These are phyloP conservation scores for Candida krabiensis DNA, from an alignment of 805 yeast genomes.

Conservation along the genomic window DNA sequence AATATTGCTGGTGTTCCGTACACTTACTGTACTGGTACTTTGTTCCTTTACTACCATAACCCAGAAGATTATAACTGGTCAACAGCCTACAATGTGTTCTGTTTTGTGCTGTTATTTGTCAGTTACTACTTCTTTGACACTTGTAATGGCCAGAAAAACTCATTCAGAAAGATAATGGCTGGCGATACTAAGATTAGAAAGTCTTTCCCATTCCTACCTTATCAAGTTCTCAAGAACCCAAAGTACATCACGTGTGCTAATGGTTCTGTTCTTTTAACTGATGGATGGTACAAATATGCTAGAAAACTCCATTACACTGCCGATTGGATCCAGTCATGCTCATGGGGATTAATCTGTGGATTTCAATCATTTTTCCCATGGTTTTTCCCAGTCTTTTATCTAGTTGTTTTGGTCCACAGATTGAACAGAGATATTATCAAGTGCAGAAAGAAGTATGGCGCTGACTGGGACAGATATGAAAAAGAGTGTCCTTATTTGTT, in stretches of 20 bases:
- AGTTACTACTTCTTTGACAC: slow-evolving; percentile 96
- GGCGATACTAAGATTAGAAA: slow-evolving; percentile 79
- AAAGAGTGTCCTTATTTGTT: slow-evolving; percentile 88
- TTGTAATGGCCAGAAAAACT: slow-evolving; percentile 90
- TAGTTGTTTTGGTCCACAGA: slow-evolving; percentile 84
- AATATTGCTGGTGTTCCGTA: slow-evolving; percentile 98
- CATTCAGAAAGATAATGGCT: slow-evolving; percentile 79
- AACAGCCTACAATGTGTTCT: slow-evolving; percentile 51
- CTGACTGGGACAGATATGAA: slow-evolving; percentile 86
- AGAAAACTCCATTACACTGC: slow-evolving; percentile 96
- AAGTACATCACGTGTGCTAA: slow-evolving; percentile 78
- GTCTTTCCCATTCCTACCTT: slow-evolving; percentile 91
- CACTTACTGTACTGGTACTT: slow-evolving; percentile 93
- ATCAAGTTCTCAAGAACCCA: slow-evolving; percentile 80
- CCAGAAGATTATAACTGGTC: slow-evolving; percentile 84
- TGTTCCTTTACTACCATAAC: slow-evolving; percentile 77
- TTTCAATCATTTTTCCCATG: slow-evolving; percentile 87
- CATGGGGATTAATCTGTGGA: slow-evolving; percentile 94
- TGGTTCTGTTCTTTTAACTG: slow-evolving; percentile 82
- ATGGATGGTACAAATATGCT: slow-evolving; percentile 94
- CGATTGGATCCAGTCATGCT: slow-evolving; percentile 80
- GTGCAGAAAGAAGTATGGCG: slow-evolving; percentile 86
- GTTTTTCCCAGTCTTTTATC: slow-evolving; percentile 93
- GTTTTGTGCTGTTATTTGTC: slow-evolving; percentile 55
- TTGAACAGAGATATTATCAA: slow-evolving; percentile 84